A percentile compares a stretch with the other conserved stretches of the same genome.
Evolutionary conservation across 768 basidiomycete species (phyloP).

Genomic region (Dentipellis sp.): DNA sequence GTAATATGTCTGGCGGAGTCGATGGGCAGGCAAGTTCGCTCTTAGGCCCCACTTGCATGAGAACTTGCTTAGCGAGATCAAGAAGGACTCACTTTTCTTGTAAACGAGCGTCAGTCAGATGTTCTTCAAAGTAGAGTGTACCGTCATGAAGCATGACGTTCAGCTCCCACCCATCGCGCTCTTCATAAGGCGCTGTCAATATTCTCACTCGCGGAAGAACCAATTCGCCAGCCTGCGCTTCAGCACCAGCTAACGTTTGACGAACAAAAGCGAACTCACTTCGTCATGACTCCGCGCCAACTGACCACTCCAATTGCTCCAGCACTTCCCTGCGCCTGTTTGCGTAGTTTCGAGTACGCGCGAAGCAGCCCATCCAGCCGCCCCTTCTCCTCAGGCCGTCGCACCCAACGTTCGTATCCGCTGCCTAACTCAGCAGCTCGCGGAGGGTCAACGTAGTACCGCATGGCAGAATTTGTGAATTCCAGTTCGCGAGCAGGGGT

Average conservation of each 20-base stretch:
- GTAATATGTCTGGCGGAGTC: conserved; percentile 62
- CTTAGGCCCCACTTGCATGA: conserved; percentile 27
- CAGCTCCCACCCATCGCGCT: conserved; percentile 68
- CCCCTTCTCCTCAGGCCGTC: conserved; percentile 53
- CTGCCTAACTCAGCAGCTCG: conserved; percentile 51
- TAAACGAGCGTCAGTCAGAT: conserved; percentile 47
- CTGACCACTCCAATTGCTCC: conserved; percentile 48
- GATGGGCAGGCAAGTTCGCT: conserved; percentile 54
- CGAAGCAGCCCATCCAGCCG: conserved; percentile 61
- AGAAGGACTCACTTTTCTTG: conserved; percentile 47
- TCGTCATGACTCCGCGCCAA: conserved; percentile 84
- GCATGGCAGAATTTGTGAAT: conserved; percentile 61
- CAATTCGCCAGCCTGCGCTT: conserved; percentile 6
- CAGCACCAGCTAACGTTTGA: conserved; percentile 6
- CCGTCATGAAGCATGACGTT: conserved; percentile 74
- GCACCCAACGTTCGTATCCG: conserved; percentile 69
- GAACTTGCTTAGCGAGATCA: background rate
- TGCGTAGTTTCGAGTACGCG: conserved; percentile 40
- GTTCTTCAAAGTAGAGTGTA: conserved; percentile 70
- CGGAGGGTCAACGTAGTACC: conserved; percentile 66
- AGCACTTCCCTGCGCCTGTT: conserved; percentile 20
- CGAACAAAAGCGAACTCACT: conserved; percentile 33
- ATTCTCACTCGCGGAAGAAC: conserved; percentile 47
- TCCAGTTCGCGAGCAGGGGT: conserved; percentile 42
- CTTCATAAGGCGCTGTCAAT: conserved; percentile 76